Conservation (phyloP, 2,329 filamentous ascomycete genomes). For the Xylaria sp. region DNA sequence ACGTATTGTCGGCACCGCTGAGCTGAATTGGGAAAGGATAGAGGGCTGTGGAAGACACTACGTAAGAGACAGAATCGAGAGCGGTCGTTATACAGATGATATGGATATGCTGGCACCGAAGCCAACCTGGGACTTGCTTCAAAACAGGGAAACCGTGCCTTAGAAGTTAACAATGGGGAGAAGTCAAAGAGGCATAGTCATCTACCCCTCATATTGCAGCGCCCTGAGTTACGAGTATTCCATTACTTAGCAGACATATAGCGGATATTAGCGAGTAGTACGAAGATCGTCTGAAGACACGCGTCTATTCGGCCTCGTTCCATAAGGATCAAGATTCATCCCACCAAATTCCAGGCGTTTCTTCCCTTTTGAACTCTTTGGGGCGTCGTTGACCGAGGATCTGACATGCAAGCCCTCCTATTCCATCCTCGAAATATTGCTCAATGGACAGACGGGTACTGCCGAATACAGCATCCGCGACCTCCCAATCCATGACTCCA, state of each 20-base stretch:
- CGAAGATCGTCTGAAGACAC: neutral
- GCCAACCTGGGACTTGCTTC: conserved; percentile 19
- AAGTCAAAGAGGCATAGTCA: neutral
- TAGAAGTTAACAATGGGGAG: neutral
- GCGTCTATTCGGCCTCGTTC: neutral
- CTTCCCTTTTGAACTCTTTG: conserved; percentile 16
- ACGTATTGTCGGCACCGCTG: conserved; percentile 4
- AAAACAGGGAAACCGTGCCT: conserved; percentile 9
- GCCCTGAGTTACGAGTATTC: too few species aligned
- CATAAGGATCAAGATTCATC: neutral
- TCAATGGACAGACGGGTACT: conserved; percentile 4
- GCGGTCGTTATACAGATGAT: neutral
- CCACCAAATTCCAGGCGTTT: neutral
- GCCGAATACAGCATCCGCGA: neutral
- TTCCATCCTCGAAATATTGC: neutral
- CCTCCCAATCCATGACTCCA: conserved; percentile 15
- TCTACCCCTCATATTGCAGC: neutral
- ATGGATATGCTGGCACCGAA: neutral
- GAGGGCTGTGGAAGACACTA: conserved; percentile 13
- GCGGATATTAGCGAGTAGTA: neutral
- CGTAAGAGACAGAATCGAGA: neutral
- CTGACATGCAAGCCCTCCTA: conserved; percentile 7
- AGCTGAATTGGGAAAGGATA: conserved; percentile 13
- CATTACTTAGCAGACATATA: too few species aligned
- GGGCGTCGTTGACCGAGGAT: conserved; percentile 6